Evolutionary conservation across 2,329 filamentous ascomycete genomes (phyloP), one percentile per base, ranked within the genome.

Genomic region (Arthroderma sp.): DNA sequence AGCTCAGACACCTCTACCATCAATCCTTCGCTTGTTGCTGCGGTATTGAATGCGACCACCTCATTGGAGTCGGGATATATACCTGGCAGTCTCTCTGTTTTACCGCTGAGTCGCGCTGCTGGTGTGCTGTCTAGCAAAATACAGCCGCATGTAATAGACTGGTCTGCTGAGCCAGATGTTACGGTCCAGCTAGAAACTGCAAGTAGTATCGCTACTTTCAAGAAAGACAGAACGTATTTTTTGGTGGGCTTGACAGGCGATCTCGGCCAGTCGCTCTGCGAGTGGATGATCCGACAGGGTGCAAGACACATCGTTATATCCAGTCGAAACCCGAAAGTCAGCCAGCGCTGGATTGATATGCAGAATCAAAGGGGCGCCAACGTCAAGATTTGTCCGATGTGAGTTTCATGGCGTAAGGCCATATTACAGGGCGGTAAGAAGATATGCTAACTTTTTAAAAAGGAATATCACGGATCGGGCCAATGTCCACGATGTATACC

Each of bases 191-290:
- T n/a, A n/a, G n/a, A n/a, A n/a, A n/a, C n/a, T n/a, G n/a, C n/a
- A n/a, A n/a, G n/a, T n/a, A n/a, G n/a, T n/a, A n/a, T n/a, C n/a
- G n/a, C n/a, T n/a, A n/a, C n/a, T n/a, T n/a, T n/a, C n/a, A n/a
- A n/a, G n/a, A n/a, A n/a, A n/a, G 23, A 67, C 23, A 67, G 64
- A 55, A 69, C 68, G 1, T 72, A 71, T 56, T 57, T 65, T 25
- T 57, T 72, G 8, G 60, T 67, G n/a, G 69, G 70, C 25, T 55
- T 69, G 2, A 63, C 62, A 25, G 67, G 69, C 23, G 62, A 59
- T 71, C 53, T 69, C 23, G 69, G 69, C n/a, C 63, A 61, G n/a
- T 69, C 67, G 3, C 33, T 70, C 25, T 63, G 60, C 49, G 44
- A 63, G 7, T 72, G 65, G 66, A 69, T 72, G 68, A 59, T 65